Evolutionary conservation across 164 flowering plant species (phyloP).

Genomic region (Stephania cephalantha): DNA sequence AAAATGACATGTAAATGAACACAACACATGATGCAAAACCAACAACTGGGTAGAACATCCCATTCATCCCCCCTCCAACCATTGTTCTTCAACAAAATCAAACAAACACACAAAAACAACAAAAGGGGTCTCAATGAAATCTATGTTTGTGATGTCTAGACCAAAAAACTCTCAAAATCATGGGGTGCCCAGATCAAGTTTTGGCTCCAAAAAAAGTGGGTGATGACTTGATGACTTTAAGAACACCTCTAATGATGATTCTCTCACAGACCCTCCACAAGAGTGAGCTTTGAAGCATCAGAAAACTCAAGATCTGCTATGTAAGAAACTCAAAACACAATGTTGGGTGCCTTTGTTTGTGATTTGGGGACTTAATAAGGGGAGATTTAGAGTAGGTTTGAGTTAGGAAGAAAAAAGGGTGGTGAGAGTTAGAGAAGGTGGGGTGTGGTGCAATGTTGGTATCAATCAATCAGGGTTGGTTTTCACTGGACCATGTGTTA

Average conservation of each 20-base stretch:
- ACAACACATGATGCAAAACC: slow-evolving; percentile 64
- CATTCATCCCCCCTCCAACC: slow-evolving; percentile 40
- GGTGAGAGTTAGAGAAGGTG: not conserved
- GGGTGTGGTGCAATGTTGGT: slow-evolving; percentile 5
- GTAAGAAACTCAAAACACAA: not conserved
- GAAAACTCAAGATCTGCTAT: not conserved
- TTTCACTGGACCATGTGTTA: too few relatives aligned
- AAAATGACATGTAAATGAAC: slow-evolving; percentile 67
- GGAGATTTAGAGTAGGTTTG: not conserved
- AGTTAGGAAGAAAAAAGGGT: not conserved
- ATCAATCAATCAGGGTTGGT: not conserved
- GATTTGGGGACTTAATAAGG: not conserved
- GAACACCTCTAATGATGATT: not conserved
- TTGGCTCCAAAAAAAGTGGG: not conserved
- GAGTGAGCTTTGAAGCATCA: too few relatives aligned
- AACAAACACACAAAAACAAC: not conserved
- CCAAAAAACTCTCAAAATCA: slow-evolving; percentile 3
- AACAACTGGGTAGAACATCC: slow-evolving; percentile 52
- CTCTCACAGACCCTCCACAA: not conserved
- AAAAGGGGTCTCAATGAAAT: not conserved
- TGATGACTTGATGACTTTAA: not conserved
- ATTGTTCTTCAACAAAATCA: slow-evolving; percentile 20
- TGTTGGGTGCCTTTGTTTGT: not conserved
- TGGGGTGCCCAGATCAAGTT: slow-evolving; percentile 3
- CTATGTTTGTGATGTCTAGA: slow-evolving; percentile 14